Percentiles rank a stretch among this genome's conserved stretches.
Evolutionary conservation across 1,284 basidiomycete genomes (phyloP).

Genomic region (Boletellus dicymbophilus): DNA sequence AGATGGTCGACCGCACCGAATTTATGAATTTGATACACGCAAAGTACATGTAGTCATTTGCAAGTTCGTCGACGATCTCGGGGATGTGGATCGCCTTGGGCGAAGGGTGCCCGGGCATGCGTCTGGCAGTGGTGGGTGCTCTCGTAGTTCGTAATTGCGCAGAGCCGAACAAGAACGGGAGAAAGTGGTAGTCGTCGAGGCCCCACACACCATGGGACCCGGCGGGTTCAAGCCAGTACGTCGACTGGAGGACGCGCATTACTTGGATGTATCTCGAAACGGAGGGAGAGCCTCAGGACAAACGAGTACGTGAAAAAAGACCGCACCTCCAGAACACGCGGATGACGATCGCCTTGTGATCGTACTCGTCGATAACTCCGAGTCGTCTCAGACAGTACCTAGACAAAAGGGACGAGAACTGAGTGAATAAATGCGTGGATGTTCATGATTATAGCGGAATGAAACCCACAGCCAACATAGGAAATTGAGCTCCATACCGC

Average conservation of each 20-base stretch:
- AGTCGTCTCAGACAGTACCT: conserved; percentile 85
- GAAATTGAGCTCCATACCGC: conserved; percentile 99
- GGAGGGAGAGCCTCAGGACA: conserved; percentile 6
- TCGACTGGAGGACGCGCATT: conserved; percentile 90
- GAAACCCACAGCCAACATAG: conserved; percentile 91
- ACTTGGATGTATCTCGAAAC: conserved; percentile 76
- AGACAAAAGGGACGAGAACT: conserved; percentile 3
- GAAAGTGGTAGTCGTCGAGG: conserved; percentile 96
- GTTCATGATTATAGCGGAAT: neutral
- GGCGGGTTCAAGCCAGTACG: conserved; percentile 98
- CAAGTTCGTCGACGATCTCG: conserved; percentile 93
- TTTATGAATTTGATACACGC: conserved; percentile 98
- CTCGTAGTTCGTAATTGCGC: conserved; percentile 62
- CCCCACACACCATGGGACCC: conserved; percentile 99
- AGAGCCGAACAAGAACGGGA: conserved; percentile 91
- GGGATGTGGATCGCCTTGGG: conserved; percentile 93
- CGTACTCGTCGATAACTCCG: conserved; percentile 63
- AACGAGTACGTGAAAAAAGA: neutral
- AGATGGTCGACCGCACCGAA: conserved; percentile 56
- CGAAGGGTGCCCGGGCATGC: conserved; percentile 67
- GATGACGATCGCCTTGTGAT: conserved; percentile 80
- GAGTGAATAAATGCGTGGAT: neutral
- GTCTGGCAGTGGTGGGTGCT: conserved; percentile 6
- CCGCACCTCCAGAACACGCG: conserved; percentile 88
- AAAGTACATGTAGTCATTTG: conserved; percentile 95